Evolutionary conservation across 345 rosid species (phyloP).

Genomic region (Eucalyptus caleyi): DNA sequence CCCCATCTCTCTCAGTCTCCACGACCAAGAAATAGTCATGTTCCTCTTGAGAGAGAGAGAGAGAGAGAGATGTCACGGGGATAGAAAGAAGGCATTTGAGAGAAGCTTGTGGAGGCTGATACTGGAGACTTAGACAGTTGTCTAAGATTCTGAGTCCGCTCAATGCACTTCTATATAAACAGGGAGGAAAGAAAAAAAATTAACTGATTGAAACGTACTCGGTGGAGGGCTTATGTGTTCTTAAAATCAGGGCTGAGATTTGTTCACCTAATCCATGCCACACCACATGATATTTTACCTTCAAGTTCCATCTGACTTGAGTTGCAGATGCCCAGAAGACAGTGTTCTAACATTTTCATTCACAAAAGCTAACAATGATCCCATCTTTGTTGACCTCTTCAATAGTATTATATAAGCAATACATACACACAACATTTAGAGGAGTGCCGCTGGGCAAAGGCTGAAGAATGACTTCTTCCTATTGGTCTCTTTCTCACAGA

Average conservation of each 20-base stretch:
- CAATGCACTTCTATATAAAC: not conserved
- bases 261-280: not conserved
- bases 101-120: not conserved
- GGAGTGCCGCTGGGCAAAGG: not conserved
- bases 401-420: not conserved
- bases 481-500: not conserved
- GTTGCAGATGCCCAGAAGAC: not conserved
- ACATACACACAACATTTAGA: not conserved
- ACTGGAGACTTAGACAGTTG: not conserved
- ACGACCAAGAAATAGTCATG: too few relatives aligned
- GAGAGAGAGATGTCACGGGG: not conserved
- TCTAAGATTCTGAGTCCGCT: not conserved
- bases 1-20: too few relatives aligned
- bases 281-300: not conserved
- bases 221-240: not conserved
- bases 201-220: not conserved
- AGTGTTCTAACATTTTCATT: not conserved
- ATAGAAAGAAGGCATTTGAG: not conserved
- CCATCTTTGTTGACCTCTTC: not conserved
- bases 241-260: not conserved
- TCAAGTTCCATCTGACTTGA: not conserved
- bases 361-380: not conserved
- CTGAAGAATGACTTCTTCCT: not conserved
- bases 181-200: not conserved
- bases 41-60: too few relatives aligned